Evolutionary conservation across 257 asterid genomes (phyloP).

Genomic region (Nicotiana benthamiana): DNA sequence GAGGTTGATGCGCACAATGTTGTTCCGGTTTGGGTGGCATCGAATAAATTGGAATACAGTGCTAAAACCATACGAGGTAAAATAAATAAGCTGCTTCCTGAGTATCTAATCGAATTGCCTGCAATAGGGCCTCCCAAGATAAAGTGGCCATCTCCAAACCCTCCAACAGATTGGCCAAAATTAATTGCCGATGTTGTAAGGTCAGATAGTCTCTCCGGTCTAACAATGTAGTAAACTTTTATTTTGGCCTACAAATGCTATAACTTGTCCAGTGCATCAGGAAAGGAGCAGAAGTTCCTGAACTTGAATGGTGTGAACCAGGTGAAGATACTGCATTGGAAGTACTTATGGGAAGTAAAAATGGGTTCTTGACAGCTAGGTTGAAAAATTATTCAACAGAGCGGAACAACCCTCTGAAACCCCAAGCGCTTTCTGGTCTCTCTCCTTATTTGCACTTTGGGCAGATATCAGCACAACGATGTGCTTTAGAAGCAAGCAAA

Average conservation of each 20-base stretch:
- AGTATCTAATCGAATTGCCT: conserved; percentile 73
- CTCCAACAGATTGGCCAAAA: conserved; percentile 49
- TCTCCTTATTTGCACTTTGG: conserved; percentile 99
- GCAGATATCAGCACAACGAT: conserved; percentile 86
- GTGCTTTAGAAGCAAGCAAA: conserved; percentile 79
- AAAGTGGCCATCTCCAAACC: conserved; percentile 44
- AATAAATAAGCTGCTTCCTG: conserved; percentile 71
- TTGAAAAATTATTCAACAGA: conserved; percentile 65
- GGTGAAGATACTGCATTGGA: conserved; percentile 77
- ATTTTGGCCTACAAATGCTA: conserved; percentile 7
- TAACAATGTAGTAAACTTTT: conserved; percentile 7
- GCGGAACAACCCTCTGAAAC: conserved; percentile 80
- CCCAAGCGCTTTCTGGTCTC: conserved; percentile 79
- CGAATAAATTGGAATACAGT: conserved; percentile 74
- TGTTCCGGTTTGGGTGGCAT: conserved; percentile 91
- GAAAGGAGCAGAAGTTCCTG: conserved; percentile 95
- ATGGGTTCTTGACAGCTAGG: conserved; percentile 63
- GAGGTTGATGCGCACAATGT: conserved; percentile 95
- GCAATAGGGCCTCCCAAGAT: conserved; percentile 30
- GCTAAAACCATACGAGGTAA: conserved; percentile 82
- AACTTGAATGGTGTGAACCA: conserved; percentile 92
- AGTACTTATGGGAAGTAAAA: conserved; percentile 53
- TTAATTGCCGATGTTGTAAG: conserved; percentile 58
- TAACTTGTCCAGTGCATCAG: conserved; percentile 35
- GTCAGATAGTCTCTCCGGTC: conserved; percentile 26